Evolutionary conservation across 352 stramenopile species (phyloP).

Genomic region (Globisporangium splendens): DNA sequence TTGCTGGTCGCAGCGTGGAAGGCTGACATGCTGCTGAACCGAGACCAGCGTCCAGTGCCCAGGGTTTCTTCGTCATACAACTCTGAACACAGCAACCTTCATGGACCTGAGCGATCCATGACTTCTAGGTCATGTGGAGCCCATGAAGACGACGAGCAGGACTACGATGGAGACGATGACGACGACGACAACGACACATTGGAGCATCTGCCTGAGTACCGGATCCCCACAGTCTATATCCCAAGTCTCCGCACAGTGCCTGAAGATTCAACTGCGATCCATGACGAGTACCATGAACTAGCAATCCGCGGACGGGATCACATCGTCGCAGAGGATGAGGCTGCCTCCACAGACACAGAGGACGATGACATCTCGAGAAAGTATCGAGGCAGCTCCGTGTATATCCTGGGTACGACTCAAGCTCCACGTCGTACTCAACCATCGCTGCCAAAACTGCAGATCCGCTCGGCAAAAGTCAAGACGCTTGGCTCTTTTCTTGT

Average conservation of each 20-base stretch:
- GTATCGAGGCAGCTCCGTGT: constrained; percentile 11
- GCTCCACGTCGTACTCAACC: constrained; percentile 11
- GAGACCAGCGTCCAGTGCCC: constrained; percentile 3
- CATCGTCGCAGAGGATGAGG: neutral
- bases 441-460: constrained; percentile 35
- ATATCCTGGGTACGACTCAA: constrained; percentile 6
- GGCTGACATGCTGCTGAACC: constrained; percentile 10
- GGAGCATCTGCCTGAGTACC: neutral
- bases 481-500: constrained; percentile 40
- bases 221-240: constrained; percentile 11
- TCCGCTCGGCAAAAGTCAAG: constrained; percentile 26
- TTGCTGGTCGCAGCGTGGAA: constrained; percentile 20
- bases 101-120: neutral
- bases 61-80: neutral
- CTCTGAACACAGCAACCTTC: neutral
- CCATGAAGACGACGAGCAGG: neutral
- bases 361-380: constrained; percentile 10
- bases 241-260: constrained; percentile 2
- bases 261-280: neutral
- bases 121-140: neutral
- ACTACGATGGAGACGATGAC: constrained; percentile 3
- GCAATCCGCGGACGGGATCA: neutral
- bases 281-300: neutral
- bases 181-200: constrained; percentile 5
- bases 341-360: neutral